Base-by-base conservation (phyloP, 192 early-diverging fungal genomes). In the Entomortierella beljakovae region DNA sequence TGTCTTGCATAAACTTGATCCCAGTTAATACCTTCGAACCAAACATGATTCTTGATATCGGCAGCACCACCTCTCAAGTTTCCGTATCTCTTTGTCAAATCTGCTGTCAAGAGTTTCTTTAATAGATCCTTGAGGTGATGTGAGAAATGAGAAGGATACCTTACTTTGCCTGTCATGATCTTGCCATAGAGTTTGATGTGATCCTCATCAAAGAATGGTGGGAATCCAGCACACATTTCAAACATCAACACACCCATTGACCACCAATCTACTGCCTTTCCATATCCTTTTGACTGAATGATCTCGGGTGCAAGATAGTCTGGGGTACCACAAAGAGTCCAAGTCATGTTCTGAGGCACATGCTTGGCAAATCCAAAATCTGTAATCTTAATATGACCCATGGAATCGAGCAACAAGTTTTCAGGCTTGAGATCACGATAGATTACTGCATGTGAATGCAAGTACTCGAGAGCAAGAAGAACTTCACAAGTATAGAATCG, bases 11-110 rank as follows among this genome's bases (percentile, higher is more conserved):
- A 84, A 42, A 99, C 84, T 46, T 87, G 85, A 61, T 90, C 87
- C 94, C 94, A 98, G 65, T 98, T 95, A 10, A 98, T 87, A 13
- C 94, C 96, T 37, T 92, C 90, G 71, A 98, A 97, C 97, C 97
- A 98, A 52, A 88, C 88, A 77, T 98, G 97, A 69, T 86, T 85
- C 84, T 97, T 96, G 84, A 98, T 97, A 83, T 98, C 96, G 18
- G 90, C 81, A 6, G 89, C 89, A 10, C 94, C 95, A 55, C 85
- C 90, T 38, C 90, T 88, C 70, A 96, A 80, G 74, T 97, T 96
- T 56, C 95, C 95, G 79, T 88, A 92, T 6, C 95, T 86, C 73
- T 93, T 92, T 6, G 93, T 90, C 60, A 97, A 76, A 71, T 97
- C 95, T 18, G 89, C 80, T 0, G 92, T 90, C 59, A 96, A 79